A percentile compares a stretch with the other conserved stretches of the same genome.
These are phyloP conservation scores for Lodderomyces elongisporus DNA, from an alignment of 1,139 yeast species.

Conservation along the genomic window DNA sequence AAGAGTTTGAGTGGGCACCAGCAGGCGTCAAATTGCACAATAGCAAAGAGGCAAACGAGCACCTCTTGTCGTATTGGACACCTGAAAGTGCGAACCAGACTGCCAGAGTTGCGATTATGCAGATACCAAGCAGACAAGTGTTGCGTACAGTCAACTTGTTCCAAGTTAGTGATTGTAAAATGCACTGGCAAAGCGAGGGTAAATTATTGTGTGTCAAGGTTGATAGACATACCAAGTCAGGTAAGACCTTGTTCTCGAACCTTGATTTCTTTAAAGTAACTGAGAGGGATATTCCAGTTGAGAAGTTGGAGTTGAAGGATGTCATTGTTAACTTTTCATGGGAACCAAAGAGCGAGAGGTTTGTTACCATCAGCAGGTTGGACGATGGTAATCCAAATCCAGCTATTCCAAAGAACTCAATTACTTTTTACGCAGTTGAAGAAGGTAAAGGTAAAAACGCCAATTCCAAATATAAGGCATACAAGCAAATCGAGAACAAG, in stretches of 20 bases:
- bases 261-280: slow-evolving; percentile 85
- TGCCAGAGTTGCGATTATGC: slow-evolving; percentile 90
- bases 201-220: slow-evolving; percentile 88
- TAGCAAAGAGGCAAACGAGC: slow-evolving; percentile 53
- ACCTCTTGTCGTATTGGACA: slow-evolving; percentile 89
- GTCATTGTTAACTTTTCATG: slow-evolving; percentile 85
- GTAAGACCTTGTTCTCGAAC: slow-evolving; percentile 86
- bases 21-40: slow-evolving; percentile 68
- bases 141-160: slow-evolving; percentile 89
- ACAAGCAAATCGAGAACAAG: slow-evolving; percentile 54
- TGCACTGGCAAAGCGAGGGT: slow-evolving; percentile 94
- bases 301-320: slow-evolving; percentile 88
- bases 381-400: slow-evolving; percentile 60
- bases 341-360: slow-evolving; percentile 93
- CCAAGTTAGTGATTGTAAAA: slow-evolving; percentile 86
- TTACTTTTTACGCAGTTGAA: slow-evolving; percentile 84
- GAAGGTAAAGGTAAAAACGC: slow-evolving; percentile 94
- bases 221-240: slow-evolving; percentile 94
- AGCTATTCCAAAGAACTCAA: slow-evolving; percentile 64
- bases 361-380: slow-evolving; percentile 69
- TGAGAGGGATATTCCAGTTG: slow-evolving; percentile 93
- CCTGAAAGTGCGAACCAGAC: slow-evolving; percentile 92
- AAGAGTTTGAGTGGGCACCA: slow-evolving; percentile 96
- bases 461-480: slow-evolving; percentile 27
- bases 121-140: slow-evolving; percentile 76